These are phyloP conservation scores for Cladosporium sp. DNA, from an alignment of 2,329 filamentous ascomycete species.

Conservation along the genomic window DNA sequence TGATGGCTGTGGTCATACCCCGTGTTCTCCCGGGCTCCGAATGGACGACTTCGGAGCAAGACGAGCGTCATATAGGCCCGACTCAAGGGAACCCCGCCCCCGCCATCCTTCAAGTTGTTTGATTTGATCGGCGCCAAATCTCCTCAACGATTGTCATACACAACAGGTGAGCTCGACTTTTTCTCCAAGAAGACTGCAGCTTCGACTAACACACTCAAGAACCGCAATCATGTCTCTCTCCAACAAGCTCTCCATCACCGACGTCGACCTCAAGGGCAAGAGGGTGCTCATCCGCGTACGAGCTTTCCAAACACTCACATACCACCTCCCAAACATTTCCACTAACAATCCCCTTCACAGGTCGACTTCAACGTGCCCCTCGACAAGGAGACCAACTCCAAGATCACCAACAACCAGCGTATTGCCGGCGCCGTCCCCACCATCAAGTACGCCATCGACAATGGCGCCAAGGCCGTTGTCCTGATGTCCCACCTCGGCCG, in stretches of 20 bases:
- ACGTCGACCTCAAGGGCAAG: conserved; percentile 97
- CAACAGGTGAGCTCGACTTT: conserved; percentile 7
- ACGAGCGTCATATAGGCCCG: neutral
- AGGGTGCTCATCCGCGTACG: conserved; percentile 84
- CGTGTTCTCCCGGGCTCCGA: conserved; percentile 11
- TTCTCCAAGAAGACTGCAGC: too few species aligned
- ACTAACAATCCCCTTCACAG: conserved; percentile 47
- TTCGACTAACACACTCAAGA: neutral
- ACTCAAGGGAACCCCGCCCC: too few species aligned
- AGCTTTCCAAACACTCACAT: conserved; percentile 38
- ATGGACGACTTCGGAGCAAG: conserved; percentile 1
- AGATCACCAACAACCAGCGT: conserved; percentile 97
- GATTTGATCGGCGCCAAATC: too few species aligned
- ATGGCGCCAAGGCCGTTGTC: conserved; percentile 66
- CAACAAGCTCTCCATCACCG: conserved; percentile 95
- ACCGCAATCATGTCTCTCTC: conserved; percentile 82
- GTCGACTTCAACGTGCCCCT: conserved; percentile 99
- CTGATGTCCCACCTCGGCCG: conserved; percentile 99
- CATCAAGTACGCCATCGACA: conserved; percentile 43
- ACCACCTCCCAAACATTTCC: neutral
- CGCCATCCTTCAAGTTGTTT: too few species aligned
- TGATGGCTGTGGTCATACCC: conserved; percentile 12
- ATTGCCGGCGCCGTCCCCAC: conserved; percentile 77
- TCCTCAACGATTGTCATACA: conserved; percentile 10
- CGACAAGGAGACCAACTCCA: conserved; percentile 72